A percentile compares a stretch with the other conserved stretches of the same genome.
Evolutionary conservation across 805 yeast species (phyloP).

Genomic region (Candida verbasci): DNA sequence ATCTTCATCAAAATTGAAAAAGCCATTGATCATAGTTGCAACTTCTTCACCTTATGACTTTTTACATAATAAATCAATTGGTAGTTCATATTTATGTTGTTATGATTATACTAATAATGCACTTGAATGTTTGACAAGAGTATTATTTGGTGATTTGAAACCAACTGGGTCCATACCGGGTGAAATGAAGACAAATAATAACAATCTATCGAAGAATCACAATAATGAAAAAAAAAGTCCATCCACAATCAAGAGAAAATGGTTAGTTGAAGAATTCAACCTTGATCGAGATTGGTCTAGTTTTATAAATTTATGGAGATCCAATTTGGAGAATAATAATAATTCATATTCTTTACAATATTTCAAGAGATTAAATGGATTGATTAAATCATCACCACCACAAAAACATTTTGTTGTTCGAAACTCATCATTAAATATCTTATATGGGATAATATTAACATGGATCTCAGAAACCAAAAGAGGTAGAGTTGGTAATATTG

Average conservation of each 20-base stretch:
- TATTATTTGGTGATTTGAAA: constrained; percentile 49
- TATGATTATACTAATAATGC: constrained; percentile 57
- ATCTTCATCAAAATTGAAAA: constrained; percentile 29
- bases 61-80: constrained; percentile 49
- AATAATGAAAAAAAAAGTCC: constrained; percentile 6
- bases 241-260: constrained; percentile 31
- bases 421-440: constrained; percentile 49
- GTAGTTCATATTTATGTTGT: constrained; percentile 55
- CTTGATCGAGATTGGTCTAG: constrained; percentile 48
- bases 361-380: constrained; percentile 24
- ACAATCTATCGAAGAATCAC: constrained; percentile 17
- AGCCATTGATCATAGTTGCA: constrained; percentile 56
- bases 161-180: constrained; percentile 58
- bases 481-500: constrained; percentile 36
- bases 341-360: too few relatives aligned
- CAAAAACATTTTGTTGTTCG: constrained; percentile 53
- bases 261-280: constrained; percentile 58
- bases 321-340: constrained; percentile 10
- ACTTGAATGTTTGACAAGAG: constrained; percentile 44
- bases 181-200: constrained; percentile 30
- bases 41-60: constrained; percentile 63
- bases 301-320: constrained; percentile 40
- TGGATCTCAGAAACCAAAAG: constrained; percentile 37
- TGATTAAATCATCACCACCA: constrained; percentile 24
- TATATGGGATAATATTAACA: constrained; percentile 52